Evolutionary conservation across 352 stramenopile genomes (phyloP).

Genomic region (Globisporangium solare): DNA sequence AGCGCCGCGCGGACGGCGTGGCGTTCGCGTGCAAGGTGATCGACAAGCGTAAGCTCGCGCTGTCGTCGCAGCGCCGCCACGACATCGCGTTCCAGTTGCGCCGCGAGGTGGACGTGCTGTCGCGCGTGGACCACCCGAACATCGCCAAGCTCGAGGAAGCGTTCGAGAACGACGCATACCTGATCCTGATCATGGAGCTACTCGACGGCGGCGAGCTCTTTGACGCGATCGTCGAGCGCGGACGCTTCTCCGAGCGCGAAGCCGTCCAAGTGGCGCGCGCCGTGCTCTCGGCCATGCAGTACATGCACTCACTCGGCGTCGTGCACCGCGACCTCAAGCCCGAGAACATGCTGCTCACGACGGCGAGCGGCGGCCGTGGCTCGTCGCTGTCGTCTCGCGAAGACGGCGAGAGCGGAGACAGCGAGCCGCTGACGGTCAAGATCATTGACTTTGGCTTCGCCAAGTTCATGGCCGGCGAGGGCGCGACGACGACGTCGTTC

Average conservation of each 20-base stretch:
- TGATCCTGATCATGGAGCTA: slow-evolving; percentile 72
- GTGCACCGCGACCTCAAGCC: slow-evolving; percentile 75
- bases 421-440: slow-evolving; percentile 77
- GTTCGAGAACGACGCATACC: slow-evolving; percentile 64
- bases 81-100: slow-evolving; percentile 58
- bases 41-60: slow-evolving; percentile 55
- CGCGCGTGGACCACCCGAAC: slow-evolving; percentile 53
- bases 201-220: slow-evolving; percentile 80
- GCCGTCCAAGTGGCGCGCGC: slow-evolving; percentile 42
- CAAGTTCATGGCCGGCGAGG: slow-evolving; percentile 79
- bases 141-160: slow-evolving; percentile 63
- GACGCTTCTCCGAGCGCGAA: slow-evolving; percentile 49
- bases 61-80: slow-evolving; percentile 38
- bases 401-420: slow-evolving; percentile 8
- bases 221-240: slow-evolving; percentile 70
- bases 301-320: slow-evolving; percentile 70
- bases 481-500: slow-evolving; percentile 64
- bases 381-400: slow-evolving; percentile 7
- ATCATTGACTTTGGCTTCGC: slow-evolving; percentile 99
- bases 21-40: slow-evolving; percentile 78
- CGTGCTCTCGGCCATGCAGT: slow-evolving; percentile 65
- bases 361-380: slow-evolving; percentile 8
- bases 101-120: slow-evolving; percentile 62
- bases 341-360: slow-evolving; percentile 62
- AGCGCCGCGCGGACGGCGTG: slow-evolving; percentile 33